Conservation (phyloP, 108 stramenopile genomes). For the Nitzschia sp. region DNA sequence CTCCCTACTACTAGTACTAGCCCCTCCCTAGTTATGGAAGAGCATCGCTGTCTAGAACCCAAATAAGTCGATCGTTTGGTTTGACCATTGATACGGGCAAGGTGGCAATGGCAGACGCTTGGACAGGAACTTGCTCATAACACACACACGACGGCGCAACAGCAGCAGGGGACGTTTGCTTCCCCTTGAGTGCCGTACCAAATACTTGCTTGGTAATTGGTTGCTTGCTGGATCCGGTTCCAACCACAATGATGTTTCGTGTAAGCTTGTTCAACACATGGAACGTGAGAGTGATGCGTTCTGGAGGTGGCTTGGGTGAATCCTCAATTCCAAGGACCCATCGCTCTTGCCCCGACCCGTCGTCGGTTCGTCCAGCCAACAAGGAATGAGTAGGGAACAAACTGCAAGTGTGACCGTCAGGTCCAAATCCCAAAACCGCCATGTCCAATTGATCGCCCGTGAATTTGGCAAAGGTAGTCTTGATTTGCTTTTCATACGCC, state of each 20-base stretch:
- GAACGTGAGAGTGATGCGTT: constrained; percentile 90
- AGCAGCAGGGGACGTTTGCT: not conserved
- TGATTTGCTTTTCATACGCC: constrained; percentile 7
- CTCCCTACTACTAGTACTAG: too few species aligned
- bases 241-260: constrained; percentile 75
- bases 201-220: constrained; percentile 63
- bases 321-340: constrained; percentile 86
- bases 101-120: constrained; percentile 52
- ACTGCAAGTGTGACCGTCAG: constrained; percentile 96
- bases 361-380: constrained; percentile 46
- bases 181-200: not conserved
- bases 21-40: not conserved
- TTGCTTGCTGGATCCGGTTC: constrained; percentile 69
- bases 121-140: not conserved
- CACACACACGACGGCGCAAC: not conserved
- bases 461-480: constrained; percentile 1
- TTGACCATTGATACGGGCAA: constrained; percentile 72
- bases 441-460: constrained; percentile 66
- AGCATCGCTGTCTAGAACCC: constrained; percentile 80
- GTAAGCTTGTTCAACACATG: constrained; percentile 71
- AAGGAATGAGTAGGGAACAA: constrained; percentile 90
- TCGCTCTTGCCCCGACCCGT: not conserved
- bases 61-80: constrained; percentile 52
- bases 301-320: constrained; percentile 94
- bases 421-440: constrained; percentile 93